These are phyloP conservation scores for Calonectria honghensis DNA, from an alignment of 2,329 filamentous ascomycete genomes.

Conservation along the genomic window DNA sequence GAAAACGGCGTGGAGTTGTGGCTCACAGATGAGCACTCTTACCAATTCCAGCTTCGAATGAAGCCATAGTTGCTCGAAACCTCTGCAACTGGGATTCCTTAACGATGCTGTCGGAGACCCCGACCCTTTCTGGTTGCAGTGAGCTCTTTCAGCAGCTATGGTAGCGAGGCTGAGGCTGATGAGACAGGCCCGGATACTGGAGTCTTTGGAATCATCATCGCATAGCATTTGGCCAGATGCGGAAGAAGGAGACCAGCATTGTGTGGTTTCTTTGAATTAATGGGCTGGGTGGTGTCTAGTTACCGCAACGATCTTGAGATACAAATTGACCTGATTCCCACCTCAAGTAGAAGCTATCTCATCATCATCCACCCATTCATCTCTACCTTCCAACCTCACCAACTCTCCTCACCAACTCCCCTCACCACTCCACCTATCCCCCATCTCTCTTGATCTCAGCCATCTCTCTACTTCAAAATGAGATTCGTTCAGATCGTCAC, in stretches of 20 bases:
- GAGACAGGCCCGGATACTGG: conserved; percentile 7
- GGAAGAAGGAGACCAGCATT: background rate
- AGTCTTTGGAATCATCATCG: background rate
- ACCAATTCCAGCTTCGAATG: background rate
- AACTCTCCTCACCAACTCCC: background rate
- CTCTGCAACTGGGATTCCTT: background rate
- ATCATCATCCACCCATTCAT: conserved; percentile 10
- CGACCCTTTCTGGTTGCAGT: background rate
- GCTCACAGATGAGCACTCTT: background rate
- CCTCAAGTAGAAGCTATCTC: background rate
- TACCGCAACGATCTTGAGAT: background rate
- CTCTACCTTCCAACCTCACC: conserved; percentile 2
- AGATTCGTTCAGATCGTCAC: conserved; percentile 12
- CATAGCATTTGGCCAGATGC: background rate
- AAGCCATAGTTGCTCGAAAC: background rate
- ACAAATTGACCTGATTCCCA: conserved; percentile 23
- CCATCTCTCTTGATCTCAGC: background rate
- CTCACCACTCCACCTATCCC: background rate
- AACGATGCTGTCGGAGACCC: background rate
- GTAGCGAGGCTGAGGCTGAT: background rate
- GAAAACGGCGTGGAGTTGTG: background rate
- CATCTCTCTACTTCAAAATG: conserved; percentile 27
- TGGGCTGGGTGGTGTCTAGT: background rate
- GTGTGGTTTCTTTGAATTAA: background rate
- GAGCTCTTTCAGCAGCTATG: background rate